Evolutionary conservation across 108 stramenopile genomes (phyloP).

Genomic region (Nitzschia inconspicua): DNA sequence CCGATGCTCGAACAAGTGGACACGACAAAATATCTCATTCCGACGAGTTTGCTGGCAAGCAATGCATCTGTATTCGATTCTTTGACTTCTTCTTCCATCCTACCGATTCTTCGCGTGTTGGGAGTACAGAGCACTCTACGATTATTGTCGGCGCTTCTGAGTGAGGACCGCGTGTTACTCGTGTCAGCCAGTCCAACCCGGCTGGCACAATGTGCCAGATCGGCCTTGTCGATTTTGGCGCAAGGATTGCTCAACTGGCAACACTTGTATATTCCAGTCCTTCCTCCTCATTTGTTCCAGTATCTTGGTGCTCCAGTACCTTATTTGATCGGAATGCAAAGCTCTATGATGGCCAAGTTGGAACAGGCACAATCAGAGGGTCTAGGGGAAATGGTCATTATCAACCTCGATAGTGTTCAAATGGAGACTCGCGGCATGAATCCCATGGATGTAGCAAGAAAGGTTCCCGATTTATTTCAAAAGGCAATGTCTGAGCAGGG

Average conservation of each 20-base stretch:
- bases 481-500: constrained; percentile 14
- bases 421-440: constrained; percentile 68
- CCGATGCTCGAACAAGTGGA: constrained; percentile 31
- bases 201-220: constrained; percentile 62
- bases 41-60: constrained; percentile 34
- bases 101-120: constrained; percentile 71
- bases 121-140: constrained; percentile 64
- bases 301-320: constrained; percentile 62
- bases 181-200: constrained; percentile 66
- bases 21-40: constrained; percentile 40
- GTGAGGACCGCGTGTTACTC: constrained; percentile 72
- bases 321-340: constrained; percentile 72
- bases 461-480: constrained; percentile 51
- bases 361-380: constrained; percentile 42
- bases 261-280: constrained; percentile 75
- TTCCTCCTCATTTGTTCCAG: constrained; percentile 73
- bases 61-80: constrained; percentile 13
- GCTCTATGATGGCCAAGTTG: constrained; percentile 20
- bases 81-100: constrained; percentile 52
- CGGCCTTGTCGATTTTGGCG: constrained; percentile 61
- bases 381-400: constrained; percentile 72
- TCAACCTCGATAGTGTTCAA: constrained; percentile 70
- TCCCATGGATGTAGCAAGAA: constrained; percentile 19
- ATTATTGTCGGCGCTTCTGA: constrained; percentile 68
- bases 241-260: constrained; percentile 81